Percentiles rank a stretch among this genome's conserved stretches.
These are phyloP conservation scores for Salix udensis DNA, from an alignment of 345 rosid genomes.

Conservation along the genomic window DNA sequence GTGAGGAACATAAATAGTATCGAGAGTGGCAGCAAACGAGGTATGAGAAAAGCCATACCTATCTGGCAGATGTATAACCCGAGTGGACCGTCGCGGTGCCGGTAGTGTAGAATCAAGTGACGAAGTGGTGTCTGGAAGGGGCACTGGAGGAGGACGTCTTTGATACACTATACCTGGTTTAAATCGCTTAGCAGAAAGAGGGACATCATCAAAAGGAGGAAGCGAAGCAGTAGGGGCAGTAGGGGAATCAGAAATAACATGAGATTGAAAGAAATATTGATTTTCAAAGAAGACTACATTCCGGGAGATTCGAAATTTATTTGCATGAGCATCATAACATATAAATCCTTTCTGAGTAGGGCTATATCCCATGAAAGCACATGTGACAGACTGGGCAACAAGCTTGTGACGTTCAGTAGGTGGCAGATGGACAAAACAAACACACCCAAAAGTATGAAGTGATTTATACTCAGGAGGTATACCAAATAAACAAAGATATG, in stretches of 20 bases:
- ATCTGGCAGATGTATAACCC: neutral
- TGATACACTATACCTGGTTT: neutral
- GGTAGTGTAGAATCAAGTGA: neutral
- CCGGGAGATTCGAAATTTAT: too few species aligned
- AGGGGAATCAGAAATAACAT: too few species aligned
- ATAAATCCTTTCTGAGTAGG: too few species aligned
- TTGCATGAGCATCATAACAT: too few species aligned
- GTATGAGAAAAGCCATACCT: neutral
- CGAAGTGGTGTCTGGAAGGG: neutral
- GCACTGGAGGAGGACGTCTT: neutral
- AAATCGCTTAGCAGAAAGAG: too few species aligned
- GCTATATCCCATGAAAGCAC: too few species aligned
- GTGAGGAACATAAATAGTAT: neutral
- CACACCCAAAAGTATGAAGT: neutral
- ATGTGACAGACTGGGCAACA: too few species aligned
- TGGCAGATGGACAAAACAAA: neutral
- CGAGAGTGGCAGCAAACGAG: neutral
- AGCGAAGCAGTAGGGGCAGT: too few species aligned
- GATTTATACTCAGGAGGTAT: neutral
- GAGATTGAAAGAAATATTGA: too few species aligned
- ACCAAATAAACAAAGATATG: neutral
- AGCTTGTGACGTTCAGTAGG: too few species aligned
- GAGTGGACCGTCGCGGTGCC: neutral
- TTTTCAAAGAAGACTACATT: too few species aligned
- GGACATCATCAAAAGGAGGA: neutral